A percentile compares a stretch with the other conserved stretches of the same genome.
phyloP scores from a whole-genome alignment of 805 yeast species.

The Wickerhamiella parazyma region DNA sequence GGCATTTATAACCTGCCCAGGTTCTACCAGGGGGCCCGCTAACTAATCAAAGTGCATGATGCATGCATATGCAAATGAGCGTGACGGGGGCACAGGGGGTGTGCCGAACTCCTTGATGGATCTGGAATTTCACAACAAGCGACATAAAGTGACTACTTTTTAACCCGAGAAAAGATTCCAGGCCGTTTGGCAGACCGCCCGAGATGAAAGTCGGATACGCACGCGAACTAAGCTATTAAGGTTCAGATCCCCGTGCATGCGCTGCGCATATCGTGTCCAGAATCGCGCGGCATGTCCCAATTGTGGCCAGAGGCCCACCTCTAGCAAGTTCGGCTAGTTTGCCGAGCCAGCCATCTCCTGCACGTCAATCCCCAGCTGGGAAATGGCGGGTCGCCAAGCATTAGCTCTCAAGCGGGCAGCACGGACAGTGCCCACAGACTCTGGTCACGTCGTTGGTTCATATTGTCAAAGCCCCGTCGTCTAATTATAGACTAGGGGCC shows the following conservation, averaged over 20 bases:
- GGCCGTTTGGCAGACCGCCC: not conserved
- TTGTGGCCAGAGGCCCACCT: not conserved
- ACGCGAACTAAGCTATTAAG: not conserved
- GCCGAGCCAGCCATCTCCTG: not conserved
- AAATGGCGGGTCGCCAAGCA: not conserved
- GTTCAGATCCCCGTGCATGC: not conserved
- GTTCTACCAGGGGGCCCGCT: not conserved
- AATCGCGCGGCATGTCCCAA: not conserved
- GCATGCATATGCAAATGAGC: constrained; percentile 2
- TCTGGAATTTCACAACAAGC: not conserved
- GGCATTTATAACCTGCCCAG: constrained; percentile 5
- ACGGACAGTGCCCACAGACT: no score
- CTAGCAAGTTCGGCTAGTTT: not conserved
- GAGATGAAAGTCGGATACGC: no score
- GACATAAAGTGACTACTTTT: no score
- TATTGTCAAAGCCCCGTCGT: no score
- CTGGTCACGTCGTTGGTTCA: no score
- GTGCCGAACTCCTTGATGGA: not conserved
- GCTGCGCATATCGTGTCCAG: not conserved
- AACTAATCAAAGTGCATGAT: constrained; percentile 5
- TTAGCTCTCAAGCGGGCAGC: not conserved
- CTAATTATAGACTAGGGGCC: no score
- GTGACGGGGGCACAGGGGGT: not conserved
- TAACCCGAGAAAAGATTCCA: no score
- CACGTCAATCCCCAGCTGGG: not conserved